These are phyloP conservation scores for Nevesoporus exiguus DNA, from an alignment of 768 basidiomycete species.

Conservation along the genomic window DNA sequence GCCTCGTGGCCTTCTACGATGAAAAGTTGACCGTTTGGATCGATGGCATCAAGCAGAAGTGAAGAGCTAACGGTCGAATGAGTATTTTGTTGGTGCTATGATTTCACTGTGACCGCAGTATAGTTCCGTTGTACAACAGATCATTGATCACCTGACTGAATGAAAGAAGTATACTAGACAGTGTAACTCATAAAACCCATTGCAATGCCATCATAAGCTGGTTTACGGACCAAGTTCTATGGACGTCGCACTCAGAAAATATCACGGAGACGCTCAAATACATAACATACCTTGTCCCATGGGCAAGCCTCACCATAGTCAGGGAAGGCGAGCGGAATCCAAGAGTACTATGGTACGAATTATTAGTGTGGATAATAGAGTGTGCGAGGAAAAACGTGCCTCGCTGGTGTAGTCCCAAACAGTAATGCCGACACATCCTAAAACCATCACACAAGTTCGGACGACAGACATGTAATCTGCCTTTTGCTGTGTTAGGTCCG, in stretches of 20 bases:
- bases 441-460: conserved; percentile 45
- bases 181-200: conserved; percentile 5
- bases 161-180: background rate
- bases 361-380: conserved; percentile 4
- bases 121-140: conserved; percentile 4
- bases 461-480: conserved; percentile 56
- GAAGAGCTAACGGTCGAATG: conserved; percentile 18
- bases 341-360: conserved; percentile 13
- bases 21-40: conserved; percentile 67
- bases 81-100: background rate
- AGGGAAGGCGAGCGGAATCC: conserved; percentile 7
- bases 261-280: background rate
- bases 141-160: background rate
- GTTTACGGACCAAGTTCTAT: conserved; percentile 16
- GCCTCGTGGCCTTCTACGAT: conserved; percentile 59
- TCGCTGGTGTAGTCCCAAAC: conserved; percentile 44
- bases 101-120: background rate
- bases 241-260: background rate
- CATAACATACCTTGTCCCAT: conserved; percentile 13
- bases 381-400: background rate
- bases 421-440: conserved; percentile 36
- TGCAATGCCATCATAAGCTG: conserved; percentile 13
- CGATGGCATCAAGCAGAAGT: conserved; percentile 52
- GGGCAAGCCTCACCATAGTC: conserved; percentile 16
- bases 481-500: conserved; percentile 50